Base-by-base conservation (phyloP, 306 rosid species). In the Citrullus amarus region DNA sequence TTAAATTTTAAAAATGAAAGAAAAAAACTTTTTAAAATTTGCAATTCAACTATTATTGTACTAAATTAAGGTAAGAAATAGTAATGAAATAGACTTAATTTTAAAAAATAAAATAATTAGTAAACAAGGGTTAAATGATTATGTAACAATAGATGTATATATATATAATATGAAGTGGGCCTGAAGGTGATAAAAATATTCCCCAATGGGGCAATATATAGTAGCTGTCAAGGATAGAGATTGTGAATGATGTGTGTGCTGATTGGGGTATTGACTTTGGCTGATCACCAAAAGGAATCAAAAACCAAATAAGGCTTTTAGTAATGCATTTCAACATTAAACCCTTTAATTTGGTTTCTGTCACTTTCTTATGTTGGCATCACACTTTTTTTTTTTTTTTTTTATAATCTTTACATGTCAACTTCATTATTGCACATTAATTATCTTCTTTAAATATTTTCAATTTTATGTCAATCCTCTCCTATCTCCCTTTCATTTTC, bases 301-400 rank as follows among this genome's bases (percentile, higher is more conserved):
- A 34, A 61, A 63, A 18, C 44, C 20, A 63, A 63, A 16, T 34
- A 11, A 63, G 25, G 25, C 3, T 51, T 63, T 32, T 39, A 2
- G 74, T 67, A 30, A 67, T 17, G 15, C 11, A 66, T 17, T 66
- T 16, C 17, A 43, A 70, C 56, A 43, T 22, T 44, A 70, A 41
- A 70, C 11, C 56, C 55, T 70, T 70, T 46, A 44, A 44, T 70
- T 70, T 70, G 76, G 57, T 70, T 69, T 70, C 32, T 70, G 76
- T 70, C 76, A 2, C 57, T 70, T 46, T 68, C 75, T 25, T 41
- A 41, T 41, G 34, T n/a, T 68, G 75, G 51, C 17, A 39, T 68
- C 75, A 41, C 17, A 41, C 18, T 67, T 43, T 39, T 0, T 67
- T 67, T 39, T 67, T 30, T 39, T 67, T 18, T 25, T 25, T 25